phyloP scores from a whole-genome alignment of 352 stramenopile species.

The Globisporangium radiosum region DNA sequence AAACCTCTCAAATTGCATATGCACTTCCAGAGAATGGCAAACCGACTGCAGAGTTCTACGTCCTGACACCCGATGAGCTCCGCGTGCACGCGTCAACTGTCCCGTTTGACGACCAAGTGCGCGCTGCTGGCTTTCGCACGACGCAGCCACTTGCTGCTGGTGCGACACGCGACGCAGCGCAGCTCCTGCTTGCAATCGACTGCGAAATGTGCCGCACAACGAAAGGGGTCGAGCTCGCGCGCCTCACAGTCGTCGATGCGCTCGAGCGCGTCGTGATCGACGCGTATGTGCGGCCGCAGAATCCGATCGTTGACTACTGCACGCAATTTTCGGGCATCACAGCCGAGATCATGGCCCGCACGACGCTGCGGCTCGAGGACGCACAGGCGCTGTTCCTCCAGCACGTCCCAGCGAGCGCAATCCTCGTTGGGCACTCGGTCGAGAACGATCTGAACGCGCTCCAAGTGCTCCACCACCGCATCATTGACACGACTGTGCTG shows the following conservation, averaged over 20 bases:
- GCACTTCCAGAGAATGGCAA: constrained; percentile 27
- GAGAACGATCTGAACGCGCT: constrained; percentile 82
- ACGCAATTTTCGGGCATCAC: constrained; percentile 86
- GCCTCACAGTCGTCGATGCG: constrained; percentile 66
- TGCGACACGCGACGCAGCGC: constrained; percentile 23
- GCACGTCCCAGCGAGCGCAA: constrained; percentile 56
- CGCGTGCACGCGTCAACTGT: constrained; percentile 42
- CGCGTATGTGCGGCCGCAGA: constrained; percentile 72
- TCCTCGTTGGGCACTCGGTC: constrained; percentile 85
- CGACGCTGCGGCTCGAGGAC: constrained; percentile 48
- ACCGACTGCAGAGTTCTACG: constrained; percentile 69
- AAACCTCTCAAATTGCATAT: neutral
- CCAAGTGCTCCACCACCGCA: constrained; percentile 54
- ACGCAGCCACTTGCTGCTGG: constrained; percentile 31
- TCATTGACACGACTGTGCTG: constrained; percentile 79
- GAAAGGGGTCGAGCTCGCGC: constrained; percentile 77
- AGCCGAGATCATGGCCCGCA: constrained; percentile 67
- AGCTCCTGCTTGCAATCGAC: constrained; percentile 70
- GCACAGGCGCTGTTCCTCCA: constrained; percentile 59
- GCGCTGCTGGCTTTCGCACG: constrained; percentile 31
- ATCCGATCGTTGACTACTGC: constrained; percentile 84
- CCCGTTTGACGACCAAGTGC: constrained; percentile 37
- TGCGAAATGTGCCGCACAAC: constrained; percentile 87
- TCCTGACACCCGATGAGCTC: constrained; percentile 56
- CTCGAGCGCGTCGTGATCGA: constrained; percentile 66